These are phyloP conservation scores for Gossypium australe DNA, from an alignment of 345 rosid genomes.

Conservation along the genomic window DNA sequence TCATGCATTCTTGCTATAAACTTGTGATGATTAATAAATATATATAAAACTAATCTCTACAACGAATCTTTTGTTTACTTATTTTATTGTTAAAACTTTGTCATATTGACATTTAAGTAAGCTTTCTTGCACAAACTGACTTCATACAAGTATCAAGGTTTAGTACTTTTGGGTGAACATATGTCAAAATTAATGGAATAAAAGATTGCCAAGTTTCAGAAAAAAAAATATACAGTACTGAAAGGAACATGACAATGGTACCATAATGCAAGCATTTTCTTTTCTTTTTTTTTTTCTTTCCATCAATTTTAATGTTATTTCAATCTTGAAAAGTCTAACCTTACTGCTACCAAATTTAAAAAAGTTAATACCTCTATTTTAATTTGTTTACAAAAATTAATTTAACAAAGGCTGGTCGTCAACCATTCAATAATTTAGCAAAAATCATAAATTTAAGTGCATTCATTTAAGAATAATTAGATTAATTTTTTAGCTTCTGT, in stretches of 20 bases:
- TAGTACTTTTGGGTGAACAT: not conserved
- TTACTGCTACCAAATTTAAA: not conserved
- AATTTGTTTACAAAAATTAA: no score
- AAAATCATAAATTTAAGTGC: no score
- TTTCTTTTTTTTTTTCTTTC: not conserved
- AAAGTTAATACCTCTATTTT: no score
- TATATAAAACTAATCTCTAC: constrained; percentile 5
- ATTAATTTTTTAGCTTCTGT: no score
- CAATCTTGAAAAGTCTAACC: not conserved
- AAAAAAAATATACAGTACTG: not conserved
- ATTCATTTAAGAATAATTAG: no score
- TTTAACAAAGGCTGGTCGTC: no score
- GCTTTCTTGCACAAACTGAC: constrained; percentile 8
- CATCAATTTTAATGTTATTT: not conserved
- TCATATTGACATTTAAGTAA: constrained; percentile 12
- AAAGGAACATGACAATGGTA: not conserved
- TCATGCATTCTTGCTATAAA: not conserved
- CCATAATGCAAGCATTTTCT: not conserved
- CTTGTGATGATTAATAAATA: constrained; percentile 28
- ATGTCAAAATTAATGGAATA: not conserved
- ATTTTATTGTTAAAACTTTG: constrained; percentile 13
- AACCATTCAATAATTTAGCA: no score
- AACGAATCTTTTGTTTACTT: constrained; percentile 1
- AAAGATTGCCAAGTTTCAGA: no score
- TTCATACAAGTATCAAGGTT: not conserved